A percentile compares a stretch with the other conserved stretches of the same genome.
Evolutionary conservation across 257 asterid genomes (phyloP).

Genomic region (Solanum chaucha): DNA sequence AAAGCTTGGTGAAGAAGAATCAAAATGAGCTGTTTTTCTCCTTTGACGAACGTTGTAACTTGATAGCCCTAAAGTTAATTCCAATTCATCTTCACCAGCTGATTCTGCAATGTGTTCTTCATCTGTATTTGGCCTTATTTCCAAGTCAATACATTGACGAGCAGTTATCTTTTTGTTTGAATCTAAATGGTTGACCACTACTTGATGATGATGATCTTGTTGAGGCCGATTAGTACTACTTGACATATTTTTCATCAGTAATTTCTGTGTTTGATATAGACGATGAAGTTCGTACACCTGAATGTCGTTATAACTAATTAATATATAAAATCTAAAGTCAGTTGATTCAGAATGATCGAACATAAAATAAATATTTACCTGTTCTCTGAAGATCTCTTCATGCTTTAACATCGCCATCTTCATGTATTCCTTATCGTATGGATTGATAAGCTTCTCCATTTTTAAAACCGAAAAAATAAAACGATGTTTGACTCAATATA

Average conservation of each 20-base stretch:
- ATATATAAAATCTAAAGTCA: background rate
- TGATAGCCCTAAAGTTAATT: constrained; percentile 72
- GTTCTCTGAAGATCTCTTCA: constrained; percentile 83
- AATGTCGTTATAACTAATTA: too few relatives aligned
- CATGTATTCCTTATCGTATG: constrained; percentile 66
- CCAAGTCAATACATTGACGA: constrained; percentile 13
- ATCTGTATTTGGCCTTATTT: constrained; percentile 11
- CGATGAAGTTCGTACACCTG: constrained; percentile 92
- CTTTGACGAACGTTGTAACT: constrained; percentile 21
- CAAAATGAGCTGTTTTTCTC: constrained; percentile 22
- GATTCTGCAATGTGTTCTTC: constrained; percentile 6
- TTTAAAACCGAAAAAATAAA: background rate
- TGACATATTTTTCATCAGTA: constrained; percentile 49
- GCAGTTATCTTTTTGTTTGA: background rate
- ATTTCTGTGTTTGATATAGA: constrained; percentile 63
- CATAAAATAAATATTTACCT: constrained; percentile 33
- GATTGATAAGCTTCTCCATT: constrained; percentile 69
- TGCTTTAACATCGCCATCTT: constrained; percentile 90
- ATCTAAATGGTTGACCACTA: background rate
- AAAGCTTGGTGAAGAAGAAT: constrained; percentile 46
- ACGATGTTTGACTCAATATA: background rate
- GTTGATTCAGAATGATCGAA: background rate
- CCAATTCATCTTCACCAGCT: constrained; percentile 39
- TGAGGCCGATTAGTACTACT: constrained; percentile 3
- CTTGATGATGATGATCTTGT: constrained; percentile 4